A percentile compares a stretch with the other conserved stretches of the same genome.
Evolutionary conservation across 495 filamentous ascomycete genomes (phyloP).

Genomic region (Penicillium angulare): DNA sequence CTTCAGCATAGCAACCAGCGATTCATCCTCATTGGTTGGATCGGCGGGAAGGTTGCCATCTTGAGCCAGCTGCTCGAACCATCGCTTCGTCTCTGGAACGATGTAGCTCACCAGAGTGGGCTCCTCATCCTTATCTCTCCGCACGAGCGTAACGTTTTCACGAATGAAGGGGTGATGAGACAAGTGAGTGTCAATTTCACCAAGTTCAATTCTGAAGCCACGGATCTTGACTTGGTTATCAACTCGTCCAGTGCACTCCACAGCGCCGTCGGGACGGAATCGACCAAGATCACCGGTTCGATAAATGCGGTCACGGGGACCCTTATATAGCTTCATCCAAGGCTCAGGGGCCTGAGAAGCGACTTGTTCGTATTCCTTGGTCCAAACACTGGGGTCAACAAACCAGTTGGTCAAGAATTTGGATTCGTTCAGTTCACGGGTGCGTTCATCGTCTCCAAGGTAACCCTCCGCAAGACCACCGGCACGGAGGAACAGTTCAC

Average conservation of each 20-base stretch:
- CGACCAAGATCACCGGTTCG: constrained; percentile 78
- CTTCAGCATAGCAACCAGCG: constrained; percentile 61
- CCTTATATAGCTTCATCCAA: constrained; percentile 79
- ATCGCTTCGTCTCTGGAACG: constrained; percentile 75
- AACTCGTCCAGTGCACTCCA: constrained; percentile 73
- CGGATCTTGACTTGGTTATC: constrained; percentile 96
- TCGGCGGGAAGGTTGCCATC: too few species aligned
- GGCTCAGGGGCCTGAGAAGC: constrained; percentile 41
- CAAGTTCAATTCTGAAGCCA: constrained; percentile 92
- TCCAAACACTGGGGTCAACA: constrained; percentile 71
- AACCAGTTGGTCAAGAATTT: constrained; percentile 95
- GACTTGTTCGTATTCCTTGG: constrained; percentile 58
- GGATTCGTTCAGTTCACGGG: constrained; percentile 63
- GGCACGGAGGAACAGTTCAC: constrained; percentile 87
- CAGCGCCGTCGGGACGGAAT: constrained; percentile 70
- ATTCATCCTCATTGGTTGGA: too few species aligned
- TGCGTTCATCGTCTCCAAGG: constrained; percentile 62
- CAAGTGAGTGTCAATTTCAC: constrained; percentile 87
- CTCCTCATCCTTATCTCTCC: constrained; percentile 88
- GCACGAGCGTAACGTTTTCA: constrained; percentile 84
- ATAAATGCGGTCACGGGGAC: constrained; percentile 85
- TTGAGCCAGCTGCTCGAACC: constrained; percentile 68
- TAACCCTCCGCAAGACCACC: constrained; percentile 90
- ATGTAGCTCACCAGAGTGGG: constrained; percentile 87
- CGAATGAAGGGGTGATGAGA: constrained; percentile 74